These are phyloP conservation scores for Arbutus unedo DNA, from an alignment of 148 eudicot species.

Conservation along the genomic window DNA sequence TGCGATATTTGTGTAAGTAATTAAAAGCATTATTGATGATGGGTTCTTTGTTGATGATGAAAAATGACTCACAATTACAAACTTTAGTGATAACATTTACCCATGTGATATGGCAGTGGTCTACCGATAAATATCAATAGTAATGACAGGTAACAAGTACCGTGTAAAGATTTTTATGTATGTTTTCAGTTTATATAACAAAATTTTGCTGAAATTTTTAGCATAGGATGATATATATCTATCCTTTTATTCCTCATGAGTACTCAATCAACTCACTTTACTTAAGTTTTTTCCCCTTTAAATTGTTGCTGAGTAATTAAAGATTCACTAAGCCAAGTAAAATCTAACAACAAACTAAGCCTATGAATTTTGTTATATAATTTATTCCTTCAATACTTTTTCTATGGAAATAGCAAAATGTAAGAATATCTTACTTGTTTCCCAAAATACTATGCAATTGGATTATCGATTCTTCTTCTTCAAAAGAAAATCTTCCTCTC, in stretches of 20 bases:
- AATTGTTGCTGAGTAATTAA: neutral
- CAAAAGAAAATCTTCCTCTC: conserved; percentile 84
- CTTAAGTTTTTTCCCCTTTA: neutral
- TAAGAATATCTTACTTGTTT: conserved; percentile 63
- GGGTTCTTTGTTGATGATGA: neutral
- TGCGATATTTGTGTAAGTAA: neutral
- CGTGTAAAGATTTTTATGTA: neutral
- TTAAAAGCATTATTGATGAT: neutral
- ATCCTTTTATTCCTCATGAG: neutral
- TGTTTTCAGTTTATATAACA: neutral
- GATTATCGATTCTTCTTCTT: conserved; percentile 91
- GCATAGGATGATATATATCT: neutral
- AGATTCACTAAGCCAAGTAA: neutral
- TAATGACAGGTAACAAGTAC: neutral
- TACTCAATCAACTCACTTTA: neutral
- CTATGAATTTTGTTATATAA: neutral
- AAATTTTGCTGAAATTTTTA: neutral
- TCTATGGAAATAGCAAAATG: neutral
- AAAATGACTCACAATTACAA: neutral
- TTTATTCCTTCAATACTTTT: neutral
- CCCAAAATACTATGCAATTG: conserved; percentile 90
- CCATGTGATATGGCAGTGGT: neutral
- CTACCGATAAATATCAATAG: neutral
- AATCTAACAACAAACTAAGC: neutral
- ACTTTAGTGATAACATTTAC: neutral